phyloP scores from a whole-genome alignment of 2,329 filamentous ascomycete species.

The Fusarium goolgardi region DNA sequence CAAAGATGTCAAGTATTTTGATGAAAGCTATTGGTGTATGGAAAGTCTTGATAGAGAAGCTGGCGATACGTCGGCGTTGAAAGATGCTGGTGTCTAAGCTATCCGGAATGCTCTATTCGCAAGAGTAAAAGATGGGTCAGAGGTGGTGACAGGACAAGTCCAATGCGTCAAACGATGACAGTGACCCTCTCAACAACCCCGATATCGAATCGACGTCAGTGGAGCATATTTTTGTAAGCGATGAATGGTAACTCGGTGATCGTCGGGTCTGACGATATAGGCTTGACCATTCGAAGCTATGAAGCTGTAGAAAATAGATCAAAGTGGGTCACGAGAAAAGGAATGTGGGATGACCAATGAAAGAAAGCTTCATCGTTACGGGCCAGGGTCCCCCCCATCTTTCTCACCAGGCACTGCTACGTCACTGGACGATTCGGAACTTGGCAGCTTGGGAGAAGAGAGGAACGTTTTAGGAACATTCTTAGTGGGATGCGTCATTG shows the following conservation, averaged over 20 bases:
- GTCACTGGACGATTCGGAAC: constrained; percentile 35
- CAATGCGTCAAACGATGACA: not conserved
- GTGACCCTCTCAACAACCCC: not conserved
- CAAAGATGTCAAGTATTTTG: not conserved
- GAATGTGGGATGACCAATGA: constrained; percentile 30
- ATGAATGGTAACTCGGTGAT: constrained; percentile 22
- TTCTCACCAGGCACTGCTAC: constrained; percentile 37
- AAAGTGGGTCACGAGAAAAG: constrained; percentile 30
- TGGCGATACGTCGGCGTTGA: constrained; percentile 14
- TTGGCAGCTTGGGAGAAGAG: constrained; percentile 28
- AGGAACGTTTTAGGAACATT: constrained; percentile 3
- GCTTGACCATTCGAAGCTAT: constrained; percentile 15
- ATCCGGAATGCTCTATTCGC: constrained; percentile 28
- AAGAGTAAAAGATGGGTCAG: not conserved
- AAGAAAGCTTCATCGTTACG: not conserved
- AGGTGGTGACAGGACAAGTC: not conserved
- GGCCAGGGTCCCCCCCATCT: constrained; percentile 34
- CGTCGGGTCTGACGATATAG: constrained; percentile 23
- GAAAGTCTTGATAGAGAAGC: constrained; percentile 18
- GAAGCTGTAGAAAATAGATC: constrained; percentile 29
- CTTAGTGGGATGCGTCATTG: constrained; percentile 31
- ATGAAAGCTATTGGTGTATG: not conserved
- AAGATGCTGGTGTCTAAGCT: constrained; percentile 12
- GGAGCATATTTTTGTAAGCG: constrained; percentile 30
- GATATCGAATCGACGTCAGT: constrained; percentile 28